Base-by-base conservation (phyloP, 2,329 filamentous ascomycete species). In the Penicillium janthinellum region DNA sequence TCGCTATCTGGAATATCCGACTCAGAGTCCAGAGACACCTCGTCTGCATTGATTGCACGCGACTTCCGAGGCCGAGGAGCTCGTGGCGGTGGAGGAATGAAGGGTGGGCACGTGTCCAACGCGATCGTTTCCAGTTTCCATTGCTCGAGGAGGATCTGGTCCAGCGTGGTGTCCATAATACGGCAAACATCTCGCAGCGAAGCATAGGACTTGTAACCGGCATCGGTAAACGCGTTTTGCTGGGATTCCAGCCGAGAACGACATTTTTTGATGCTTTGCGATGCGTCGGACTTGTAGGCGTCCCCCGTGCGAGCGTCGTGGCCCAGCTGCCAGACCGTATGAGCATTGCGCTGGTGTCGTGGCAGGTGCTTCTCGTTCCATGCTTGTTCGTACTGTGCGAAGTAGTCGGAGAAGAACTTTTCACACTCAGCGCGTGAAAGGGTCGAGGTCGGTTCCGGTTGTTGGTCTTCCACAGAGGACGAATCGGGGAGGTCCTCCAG, bases 121-220 rank as follows among this genome's bases (percentile, higher is more conserved):
- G 76, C 67, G 62, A 83, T 74, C 1, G 81, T 70, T 10, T 70
- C 68, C 37, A 80, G 71, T 51, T 78, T 78, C 81, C 81, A 86
- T 31, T 71, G 70, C 25, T 70, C 67, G 28, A 68, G 67, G 63
- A 80, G 71, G 51, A 84, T 83, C 56, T 89, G 83, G 38, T 85
- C 82, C 0, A 96, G 75, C 3, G 82, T 91, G 4, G 80, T 77
- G 60, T 94, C 87, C 56, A 96, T 77, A 38, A 77, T 82, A 11
- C 77, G 74, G 51, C 87, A 86, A 66, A 86, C 84, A 5, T 75
- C 77, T 28, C 79, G 76, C 14, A 95, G 70, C 14, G 87, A 81
- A 67, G 22, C 78, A 76, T 7, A 78, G 83, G 11, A 75, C 72
- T 84, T 48, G 55, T 88, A 91, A 34, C 79, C 71, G 15, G 82